phyloP scores from a whole-genome alignment of 2,329 filamentous ascomycete species.

The Aspergillus oerlinghausenensis region DNA sequence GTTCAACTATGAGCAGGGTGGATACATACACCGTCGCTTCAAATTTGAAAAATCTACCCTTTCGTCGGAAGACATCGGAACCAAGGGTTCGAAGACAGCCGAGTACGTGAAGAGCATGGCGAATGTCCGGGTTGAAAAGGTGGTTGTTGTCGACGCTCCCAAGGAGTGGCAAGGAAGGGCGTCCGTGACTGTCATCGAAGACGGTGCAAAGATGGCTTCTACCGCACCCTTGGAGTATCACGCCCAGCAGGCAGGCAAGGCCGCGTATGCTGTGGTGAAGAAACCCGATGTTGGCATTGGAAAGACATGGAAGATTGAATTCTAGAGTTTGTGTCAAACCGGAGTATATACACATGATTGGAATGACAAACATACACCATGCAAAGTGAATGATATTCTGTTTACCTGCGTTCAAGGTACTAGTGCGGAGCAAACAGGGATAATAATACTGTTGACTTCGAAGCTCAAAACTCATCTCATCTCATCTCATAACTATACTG shows the following conservation, averaged over 20 bases:
- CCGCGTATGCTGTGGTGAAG: conserved; percentile 60
- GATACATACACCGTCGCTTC: conserved; percentile 84
- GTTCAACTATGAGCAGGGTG: conserved; percentile 79
- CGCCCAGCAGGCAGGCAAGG: conserved; percentile 49
- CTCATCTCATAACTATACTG: too few species aligned
- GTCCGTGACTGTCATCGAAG: conserved; percentile 48
- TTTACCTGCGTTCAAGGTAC: neutral
- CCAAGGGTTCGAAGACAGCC: conserved; percentile 59
- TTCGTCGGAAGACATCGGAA: conserved; percentile 64
- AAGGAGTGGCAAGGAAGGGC: conserved; percentile 63
- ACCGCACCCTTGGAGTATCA: conserved; percentile 57
- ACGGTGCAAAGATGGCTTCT: conserved; percentile 41
- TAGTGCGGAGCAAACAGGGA: neutral
- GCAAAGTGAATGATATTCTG: neutral
- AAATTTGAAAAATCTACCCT: conserved; percentile 58
- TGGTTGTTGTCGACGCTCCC: conserved; percentile 78
- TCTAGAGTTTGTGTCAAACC: conserved; percentile 25
- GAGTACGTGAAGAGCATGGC: conserved; percentile 76
- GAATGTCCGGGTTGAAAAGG: conserved; percentile 73
- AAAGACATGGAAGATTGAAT: conserved; percentile 60
- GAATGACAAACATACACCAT: conserved; percentile 1
- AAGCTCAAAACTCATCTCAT: neutral
- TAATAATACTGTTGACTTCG: neutral
- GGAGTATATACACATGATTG: neutral
- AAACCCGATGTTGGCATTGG: conserved; percentile 60